phyloP scores from a whole-genome alignment of 1,139 yeast species.

The Magnusiomyces suaveolens region DNA sequence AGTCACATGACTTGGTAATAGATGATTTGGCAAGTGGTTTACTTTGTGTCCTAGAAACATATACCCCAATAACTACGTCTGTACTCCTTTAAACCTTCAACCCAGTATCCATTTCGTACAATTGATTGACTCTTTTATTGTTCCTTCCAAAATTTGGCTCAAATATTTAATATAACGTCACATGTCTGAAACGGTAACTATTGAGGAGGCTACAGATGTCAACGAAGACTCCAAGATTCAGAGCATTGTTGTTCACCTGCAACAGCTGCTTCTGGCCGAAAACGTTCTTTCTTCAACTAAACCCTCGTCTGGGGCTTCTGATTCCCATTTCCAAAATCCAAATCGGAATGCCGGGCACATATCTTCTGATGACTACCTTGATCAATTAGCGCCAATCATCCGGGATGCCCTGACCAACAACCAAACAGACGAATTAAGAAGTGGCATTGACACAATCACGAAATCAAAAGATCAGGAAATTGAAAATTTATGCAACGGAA shows the following conservation, averaged over 20 bases:
- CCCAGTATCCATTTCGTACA: too few relatives aligned
- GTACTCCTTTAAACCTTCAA: too few relatives aligned
- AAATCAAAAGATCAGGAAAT: slow-evolving; percentile 55
- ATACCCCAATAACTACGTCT: too few relatives aligned
- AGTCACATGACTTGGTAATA: too few relatives aligned
- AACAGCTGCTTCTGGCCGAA: slow-evolving; percentile 14
- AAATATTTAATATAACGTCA: not conserved
- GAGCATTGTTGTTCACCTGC: slow-evolving; percentile 13
- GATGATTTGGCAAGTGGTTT: too few relatives aligned
- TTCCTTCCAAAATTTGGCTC: too few relatives aligned
- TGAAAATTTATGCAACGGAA: slow-evolving; percentile 49
- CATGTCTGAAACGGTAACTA: not conserved
- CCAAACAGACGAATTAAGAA: slow-evolving; percentile 48
- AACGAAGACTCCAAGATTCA: slow-evolving; percentile 12
- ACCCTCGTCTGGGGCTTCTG: not conserved
- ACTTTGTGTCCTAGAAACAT: too few relatives aligned
- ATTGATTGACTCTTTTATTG: too few relatives aligned
- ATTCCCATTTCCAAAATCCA: not conserved
- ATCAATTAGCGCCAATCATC: slow-evolving; percentile 72
- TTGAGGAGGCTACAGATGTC: slow-evolving; percentile 6
- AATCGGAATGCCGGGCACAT: not conserved
- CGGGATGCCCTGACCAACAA: slow-evolving; percentile 53
- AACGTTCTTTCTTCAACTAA: slow-evolving; percentile 1
- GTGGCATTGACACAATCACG: slow-evolving; percentile 48
- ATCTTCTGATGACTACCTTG: slow-evolving; percentile 52